These are phyloP conservation scores for Escallonia rubra DNA, from an alignment of 129 eudicot genomes.

Conservation along the genomic window DNA sequence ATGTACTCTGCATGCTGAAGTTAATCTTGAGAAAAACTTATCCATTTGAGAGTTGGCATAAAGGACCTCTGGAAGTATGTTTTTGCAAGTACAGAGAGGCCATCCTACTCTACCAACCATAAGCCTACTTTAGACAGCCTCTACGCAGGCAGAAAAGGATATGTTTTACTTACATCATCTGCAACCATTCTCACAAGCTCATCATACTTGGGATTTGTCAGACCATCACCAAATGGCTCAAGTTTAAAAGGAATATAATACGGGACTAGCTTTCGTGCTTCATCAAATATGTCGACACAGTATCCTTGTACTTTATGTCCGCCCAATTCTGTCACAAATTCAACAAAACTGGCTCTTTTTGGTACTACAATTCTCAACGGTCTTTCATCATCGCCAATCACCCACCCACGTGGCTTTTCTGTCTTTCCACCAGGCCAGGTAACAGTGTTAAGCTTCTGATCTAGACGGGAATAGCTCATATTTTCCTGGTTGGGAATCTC, in stretches of 20 bases:
- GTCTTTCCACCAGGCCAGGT: conserved; percentile 72
- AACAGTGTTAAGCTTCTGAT: conserved; percentile 35
- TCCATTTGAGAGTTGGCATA: not conserved
- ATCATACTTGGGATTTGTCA: conserved; percentile 48
- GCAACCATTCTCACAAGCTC: conserved; percentile 38
- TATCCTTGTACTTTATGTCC: conserved; percentile 50
- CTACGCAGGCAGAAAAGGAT: not conserved
- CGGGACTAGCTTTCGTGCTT: conserved; percentile 46
- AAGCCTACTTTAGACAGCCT: not conserved
- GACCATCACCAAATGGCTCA: conserved; percentile 52
- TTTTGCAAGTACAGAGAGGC: not conserved
- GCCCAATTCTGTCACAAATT: conserved; percentile 45
- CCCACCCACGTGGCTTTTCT: conserved; percentile 73
- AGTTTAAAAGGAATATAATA: conserved; percentile 49
- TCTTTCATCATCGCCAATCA: conserved; percentile 40
- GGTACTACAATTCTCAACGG: conserved; percentile 64
- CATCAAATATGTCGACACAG: conserved; percentile 57
- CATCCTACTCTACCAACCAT: not conserved
- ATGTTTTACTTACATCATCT: conserved; percentile 41
- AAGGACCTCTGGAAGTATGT: not conserved
- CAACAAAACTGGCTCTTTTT: conserved; percentile 44
- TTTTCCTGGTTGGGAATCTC: conserved; percentile 28
- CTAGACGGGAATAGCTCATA: conserved; percentile 11
- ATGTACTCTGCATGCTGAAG: not conserved
- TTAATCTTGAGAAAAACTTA: not conserved